Conservation (phyloP, 106 monocot genomes). For the Iris macrosiphon region DNA sequence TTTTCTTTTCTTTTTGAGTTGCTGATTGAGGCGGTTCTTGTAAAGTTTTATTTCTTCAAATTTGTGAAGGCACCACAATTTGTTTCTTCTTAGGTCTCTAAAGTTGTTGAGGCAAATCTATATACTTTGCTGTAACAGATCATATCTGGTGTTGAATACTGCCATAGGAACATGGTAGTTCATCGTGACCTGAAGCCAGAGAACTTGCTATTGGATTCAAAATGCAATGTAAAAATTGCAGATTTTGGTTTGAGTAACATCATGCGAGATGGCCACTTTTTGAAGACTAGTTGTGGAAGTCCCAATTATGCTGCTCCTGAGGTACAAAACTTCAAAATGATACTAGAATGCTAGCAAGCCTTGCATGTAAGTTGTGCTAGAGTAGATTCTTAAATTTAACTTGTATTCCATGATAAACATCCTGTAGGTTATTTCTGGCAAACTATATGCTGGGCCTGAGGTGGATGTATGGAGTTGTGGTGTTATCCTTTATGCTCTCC, state of each 20-base stretch:
- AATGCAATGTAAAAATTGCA: slow-evolving; percentile 41
- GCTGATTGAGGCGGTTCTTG: no score
- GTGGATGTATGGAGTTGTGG: slow-evolving; percentile 29
- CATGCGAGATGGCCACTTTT: slow-evolving; percentile 43
- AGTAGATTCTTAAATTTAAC: no score
- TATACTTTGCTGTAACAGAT: slow-evolving; percentile 18
- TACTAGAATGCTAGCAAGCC: background rate
- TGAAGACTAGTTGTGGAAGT: slow-evolving; percentile 41
- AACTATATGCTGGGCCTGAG: slow-evolving; percentile 22
- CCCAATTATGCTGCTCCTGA: slow-evolving; percentile 27
- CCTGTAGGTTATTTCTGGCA: slow-evolving; percentile 19
- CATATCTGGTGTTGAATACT: slow-evolving; percentile 24
- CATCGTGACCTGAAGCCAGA: slow-evolving; percentile 43
- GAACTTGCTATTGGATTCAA: slow-evolving; percentile 40
- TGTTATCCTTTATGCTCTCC: slow-evolving; percentile 23
- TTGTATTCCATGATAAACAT: no score
- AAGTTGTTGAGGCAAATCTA: background rate
- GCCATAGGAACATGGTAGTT: slow-evolving; percentile 30
- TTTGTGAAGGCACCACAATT: no score
- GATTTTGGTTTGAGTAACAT: slow-evolving; percentile 43
- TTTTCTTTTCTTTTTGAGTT: no score
- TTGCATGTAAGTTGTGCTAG: background rate
- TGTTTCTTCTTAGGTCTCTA: no score
- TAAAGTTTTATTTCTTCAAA: no score
- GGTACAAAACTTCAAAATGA: no score